Conservation (phyloP, 1,284 basidiomycete genomes). For the Pholiota adiposa region DNA sequence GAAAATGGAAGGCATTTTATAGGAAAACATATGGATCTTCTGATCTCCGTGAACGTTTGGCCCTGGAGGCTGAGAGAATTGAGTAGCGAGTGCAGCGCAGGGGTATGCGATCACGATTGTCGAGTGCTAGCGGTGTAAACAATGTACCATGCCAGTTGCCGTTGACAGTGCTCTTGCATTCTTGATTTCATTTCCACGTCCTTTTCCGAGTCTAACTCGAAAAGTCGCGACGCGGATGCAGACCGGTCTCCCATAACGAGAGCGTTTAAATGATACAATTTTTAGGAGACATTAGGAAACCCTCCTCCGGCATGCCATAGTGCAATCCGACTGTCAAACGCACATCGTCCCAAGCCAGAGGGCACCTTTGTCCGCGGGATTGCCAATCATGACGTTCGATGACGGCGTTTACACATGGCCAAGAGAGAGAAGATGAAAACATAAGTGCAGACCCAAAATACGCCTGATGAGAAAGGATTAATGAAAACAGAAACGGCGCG, state of each 20-base stretch:
- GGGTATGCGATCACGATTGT: not conserved
- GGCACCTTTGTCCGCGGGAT: not conserved
- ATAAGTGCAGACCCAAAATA: not conserved
- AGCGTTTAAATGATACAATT: not conserved
- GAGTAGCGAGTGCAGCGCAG: not conserved
- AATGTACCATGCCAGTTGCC: not conserved
- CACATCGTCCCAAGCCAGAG: not conserved
- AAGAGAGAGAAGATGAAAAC: not conserved
- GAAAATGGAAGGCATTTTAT: not conserved
- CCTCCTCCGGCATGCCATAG: not conserved
- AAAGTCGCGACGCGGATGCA: not conserved
- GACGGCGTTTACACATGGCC: not conserved
- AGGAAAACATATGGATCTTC: not conserved
- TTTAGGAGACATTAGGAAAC: not conserved
- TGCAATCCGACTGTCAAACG: not conserved
- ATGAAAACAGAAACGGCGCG: not conserved
- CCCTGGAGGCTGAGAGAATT: not conserved
- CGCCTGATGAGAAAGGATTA: not conserved
- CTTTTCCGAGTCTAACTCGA: not conserved
- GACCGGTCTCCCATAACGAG: not conserved
- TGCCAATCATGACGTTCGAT: not conserved
- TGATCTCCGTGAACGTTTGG: not conserved
- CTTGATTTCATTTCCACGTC: not conserved
- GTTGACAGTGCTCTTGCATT: constrained; percentile 53
- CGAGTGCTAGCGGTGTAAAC: not conserved